A percentile compares a stretch with the other conserved stretches of the same genome.
Conservation (phyloP, 495 filamentous ascomycete genomes). For the Symbiotaphrina buchneri region DNA sequence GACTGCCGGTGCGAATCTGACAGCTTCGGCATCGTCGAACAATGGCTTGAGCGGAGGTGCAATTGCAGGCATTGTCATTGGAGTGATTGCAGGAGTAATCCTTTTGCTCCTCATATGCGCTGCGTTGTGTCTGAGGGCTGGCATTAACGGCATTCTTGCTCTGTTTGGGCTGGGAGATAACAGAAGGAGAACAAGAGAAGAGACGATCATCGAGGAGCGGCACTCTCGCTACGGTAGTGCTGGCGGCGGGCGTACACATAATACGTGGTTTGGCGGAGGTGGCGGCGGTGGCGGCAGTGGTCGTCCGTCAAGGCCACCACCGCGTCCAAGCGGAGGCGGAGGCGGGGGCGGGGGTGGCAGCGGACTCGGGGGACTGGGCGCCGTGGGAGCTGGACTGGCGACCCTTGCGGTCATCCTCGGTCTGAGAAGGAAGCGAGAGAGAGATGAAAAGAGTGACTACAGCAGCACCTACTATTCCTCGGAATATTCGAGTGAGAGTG, state of each 20-base stretch:
- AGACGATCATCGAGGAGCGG: conserved; percentile 45
- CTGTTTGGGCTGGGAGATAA: conserved; percentile 40
- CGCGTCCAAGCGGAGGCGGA: conserved; percentile 24
- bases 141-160: conserved; percentile 38
- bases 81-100: conserved; percentile 52
- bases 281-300: conserved; percentile 46
- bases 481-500: conserved; percentile 5
- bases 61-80: conserved; percentile 89
- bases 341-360: background rate
- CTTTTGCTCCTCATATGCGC: conserved; percentile 52
- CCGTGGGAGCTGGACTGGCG: conserved; percentile 33
- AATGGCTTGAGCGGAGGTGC: conserved; percentile 54
- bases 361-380: conserved; percentile 31
- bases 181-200: conserved; percentile 20
- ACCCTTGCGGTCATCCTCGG: conserved; percentile 52
- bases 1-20: conserved; percentile 24
- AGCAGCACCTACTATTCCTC: conserved; percentile 1
- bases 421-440: conserved; percentile 38
- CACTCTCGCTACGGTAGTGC: conserved; percentile 29
- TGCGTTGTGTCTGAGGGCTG: conserved; percentile 46
- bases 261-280: no score
- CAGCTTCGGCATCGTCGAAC: conserved; percentile 11
- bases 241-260: conserved; percentile 10
- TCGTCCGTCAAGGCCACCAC: conserved; percentile 25
- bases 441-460: conserved; percentile 16